Base-by-base conservation (phyloP, 805 yeast species). In the Maudiozyma bulderi region DNA sequence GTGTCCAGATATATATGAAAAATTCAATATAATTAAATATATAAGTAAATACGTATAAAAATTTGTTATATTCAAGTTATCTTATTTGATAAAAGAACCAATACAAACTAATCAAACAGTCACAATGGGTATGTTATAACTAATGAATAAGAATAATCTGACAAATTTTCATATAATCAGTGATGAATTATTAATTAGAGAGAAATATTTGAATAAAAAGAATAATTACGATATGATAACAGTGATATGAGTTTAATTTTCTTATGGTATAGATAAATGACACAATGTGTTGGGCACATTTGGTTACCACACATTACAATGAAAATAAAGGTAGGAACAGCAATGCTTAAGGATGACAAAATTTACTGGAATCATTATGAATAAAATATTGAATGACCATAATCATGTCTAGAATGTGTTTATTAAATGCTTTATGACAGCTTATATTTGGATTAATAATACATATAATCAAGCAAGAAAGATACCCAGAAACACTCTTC, bases 51-150 rank as follows among this genome's bases (percentile, higher is more conserved):
- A 35, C 15, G 13, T 13, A n/a, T 35, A 35, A 8, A n/a, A 13
- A 13, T 35, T 35, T 13, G 6, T 13, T n/a, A 4, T 20, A 20
- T 35, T 35, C 13, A 35, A n/a, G 14, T 35, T 35, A 35, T 13
- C 15, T 13, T 8, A 20, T 20, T 35, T 35, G 38, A 13, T 13
- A 28, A 39, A 20, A 20, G 20, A 28, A 39, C 42, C 42, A 39
- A 20, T 39, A 39, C 30, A 39, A 39, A 39, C 42, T 50, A 50
- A 47, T 34, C 32, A 29, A 44, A 30, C 53, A 52, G 53, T 48
- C 42, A 44, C 47, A 46, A 52, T 52, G 55, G 55, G 55, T 52
- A 52, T 52, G 55, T 52, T 35, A 46, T n/a, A 35, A 35, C 38
- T n/a, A n/a, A 8, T n/a, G 7, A 8, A 43, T 11, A 29, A 35